These are phyloP conservation scores for Warburgia ugandensis DNA, from an alignment of 164 flowering plant genomes.

Conservation along the genomic window DNA sequence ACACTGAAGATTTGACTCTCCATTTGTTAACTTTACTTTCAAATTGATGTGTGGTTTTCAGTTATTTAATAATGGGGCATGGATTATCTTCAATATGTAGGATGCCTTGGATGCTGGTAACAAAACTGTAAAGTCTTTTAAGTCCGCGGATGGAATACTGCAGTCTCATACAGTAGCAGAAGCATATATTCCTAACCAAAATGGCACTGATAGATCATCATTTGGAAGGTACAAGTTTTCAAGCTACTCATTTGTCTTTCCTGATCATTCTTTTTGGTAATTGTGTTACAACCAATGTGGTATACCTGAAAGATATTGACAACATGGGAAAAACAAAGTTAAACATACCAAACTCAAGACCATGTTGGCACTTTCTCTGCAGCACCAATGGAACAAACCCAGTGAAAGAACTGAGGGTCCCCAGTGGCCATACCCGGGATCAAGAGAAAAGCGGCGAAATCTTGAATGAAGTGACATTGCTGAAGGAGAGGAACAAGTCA, in stretches of 20 bases:
- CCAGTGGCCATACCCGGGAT: slow-evolving; percentile 8
- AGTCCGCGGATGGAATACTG: slow-evolving; percentile 12
- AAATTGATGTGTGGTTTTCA: too few species aligned
- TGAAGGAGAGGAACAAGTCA: slow-evolving; percentile 47
- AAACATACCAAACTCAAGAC: too few species aligned
- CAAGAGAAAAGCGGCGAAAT: slow-evolving; percentile 21
- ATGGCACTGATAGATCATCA: slow-evolving; percentile 8
- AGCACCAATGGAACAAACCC: slow-evolving; percentile 13
- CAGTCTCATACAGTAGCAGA: slow-evolving; percentile 3
- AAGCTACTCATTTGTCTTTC: not conserved
- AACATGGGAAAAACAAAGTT: too few species aligned
- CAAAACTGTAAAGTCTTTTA: slow-evolving; percentile 6
- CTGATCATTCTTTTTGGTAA: too few species aligned
- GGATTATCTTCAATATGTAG: slow-evolving; percentile 20
- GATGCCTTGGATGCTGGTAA: slow-evolving; percentile 6
- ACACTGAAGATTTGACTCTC: too few species aligned
- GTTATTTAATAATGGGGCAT: too few species aligned
- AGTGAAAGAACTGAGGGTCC: slow-evolving; percentile 14
- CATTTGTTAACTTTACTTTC: too few species aligned
- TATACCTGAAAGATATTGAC: too few species aligned
- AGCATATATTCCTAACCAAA: slow-evolving; percentile 5
- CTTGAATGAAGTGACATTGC: slow-evolving; percentile 29
- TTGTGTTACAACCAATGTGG: too few species aligned
- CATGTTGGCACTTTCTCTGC: slow-evolving; percentile 9
- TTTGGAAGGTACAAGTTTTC: slow-evolving; percentile 6